Evolutionary conservation across 2,329 filamentous ascomycete species (phyloP), one percentile per base, ranked within the genome.

Genomic region (Aspergillus unguis): DNA sequence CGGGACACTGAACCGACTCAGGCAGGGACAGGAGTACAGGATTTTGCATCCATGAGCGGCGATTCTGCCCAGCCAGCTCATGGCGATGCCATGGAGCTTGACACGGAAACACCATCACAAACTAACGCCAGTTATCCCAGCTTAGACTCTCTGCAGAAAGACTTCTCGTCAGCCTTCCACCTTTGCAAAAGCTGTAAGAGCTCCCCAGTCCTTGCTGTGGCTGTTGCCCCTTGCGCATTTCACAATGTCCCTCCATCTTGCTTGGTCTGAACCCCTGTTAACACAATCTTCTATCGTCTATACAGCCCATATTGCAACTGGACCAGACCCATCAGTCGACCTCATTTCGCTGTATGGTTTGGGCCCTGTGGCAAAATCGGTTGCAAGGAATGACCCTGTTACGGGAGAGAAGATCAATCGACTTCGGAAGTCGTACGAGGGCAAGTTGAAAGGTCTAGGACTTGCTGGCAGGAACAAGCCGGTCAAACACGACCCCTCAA

Each of bases 371-470:
- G 80, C 82, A 55, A 75, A 76, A 59, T 82, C 77, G 49, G 82
- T 86, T 57, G 81, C 80, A 54, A 75, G 84, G 49, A 77, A 73
- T 45, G 81, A 86, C 65, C 81, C 82, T 11, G 67, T 75, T 23
- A 85, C 82, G n/a, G 83, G 83, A 55, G 82, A 85, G 64, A 86
- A 86, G 71, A 78, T 78, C 56, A 85, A 85, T 69, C 80, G 82
- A 64, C 73, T 86, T 38, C 75, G 84, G 54, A 79, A 79, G 58
- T 78, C 76, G 3, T 79, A 79, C 56, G 77, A 79, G 62, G 76
- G 76, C 38, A 77, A 79, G 59, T 64, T 78, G 60, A 78, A 79
- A 60, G 70, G 66, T 2, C 62, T 79, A 41, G 70, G 70, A 7
- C 62, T 79, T 33, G 69, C 76, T 28, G 77, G 77, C 25, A 73